phyloP scores from a whole-genome alignment of 257 asterid species.

The Primulina huaijiensis region DNA sequence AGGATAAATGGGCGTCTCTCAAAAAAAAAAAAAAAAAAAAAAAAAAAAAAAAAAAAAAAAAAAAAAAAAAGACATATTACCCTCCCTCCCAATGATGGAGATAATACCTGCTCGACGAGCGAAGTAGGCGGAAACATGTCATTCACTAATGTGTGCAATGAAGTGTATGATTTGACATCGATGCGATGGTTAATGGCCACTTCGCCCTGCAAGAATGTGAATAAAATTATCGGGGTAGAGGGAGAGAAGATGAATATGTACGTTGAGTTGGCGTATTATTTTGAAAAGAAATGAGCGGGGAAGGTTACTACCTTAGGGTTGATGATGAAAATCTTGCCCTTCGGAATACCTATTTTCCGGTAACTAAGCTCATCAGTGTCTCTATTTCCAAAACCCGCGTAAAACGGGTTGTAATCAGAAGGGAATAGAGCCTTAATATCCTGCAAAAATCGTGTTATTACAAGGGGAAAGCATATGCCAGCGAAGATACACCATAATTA shows the following conservation, averaged over 20 bases:
- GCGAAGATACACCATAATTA: not conserved
- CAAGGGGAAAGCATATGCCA: not conserved
- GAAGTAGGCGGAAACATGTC: constrained; percentile 99
- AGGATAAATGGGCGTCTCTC: not conserved
- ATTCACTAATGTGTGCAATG: constrained; percentile 82
- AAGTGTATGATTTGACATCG: constrained; percentile 91
- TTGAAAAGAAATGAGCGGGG: constrained; percentile 4
- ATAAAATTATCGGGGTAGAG: not conserved
- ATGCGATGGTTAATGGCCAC: constrained; percentile 90
- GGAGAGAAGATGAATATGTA: constrained; percentile 6
- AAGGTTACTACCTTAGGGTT: constrained; percentile 73
- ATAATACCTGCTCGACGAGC: constrained; percentile 81
- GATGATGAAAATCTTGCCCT: constrained; percentile 94
- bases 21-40: not conserved
- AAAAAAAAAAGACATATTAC: not conserved
- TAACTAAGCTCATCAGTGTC: constrained; percentile 98
- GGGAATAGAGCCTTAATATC: constrained; percentile 99
- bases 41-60: not conserved
- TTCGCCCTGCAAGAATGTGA: constrained; percentile 69
- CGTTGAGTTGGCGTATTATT: not conserved
- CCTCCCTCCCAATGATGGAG: not conserved
- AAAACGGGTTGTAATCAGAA: constrained; percentile 87
- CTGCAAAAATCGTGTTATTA: constrained; percentile 39
- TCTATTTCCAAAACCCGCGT: constrained; percentile 98
- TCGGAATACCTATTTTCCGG: constrained; percentile 94